Evolutionary conservation across 176 grass and related monocot genomes (phyloP), one percentile per base, ranked within the genome.

Genomic region (Otatea glauca): DNA sequence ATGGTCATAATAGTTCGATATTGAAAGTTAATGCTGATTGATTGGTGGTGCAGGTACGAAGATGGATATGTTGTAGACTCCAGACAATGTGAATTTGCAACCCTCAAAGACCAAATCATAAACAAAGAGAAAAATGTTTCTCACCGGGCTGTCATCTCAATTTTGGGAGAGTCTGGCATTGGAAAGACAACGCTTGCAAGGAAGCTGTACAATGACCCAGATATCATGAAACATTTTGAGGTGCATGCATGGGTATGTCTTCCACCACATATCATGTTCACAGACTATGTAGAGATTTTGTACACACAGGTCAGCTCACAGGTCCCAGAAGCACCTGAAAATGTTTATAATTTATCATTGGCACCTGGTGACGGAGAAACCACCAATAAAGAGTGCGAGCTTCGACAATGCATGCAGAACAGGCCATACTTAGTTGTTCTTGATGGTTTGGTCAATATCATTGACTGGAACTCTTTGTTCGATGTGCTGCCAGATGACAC

Each of bases 111-210:
- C 55, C 81, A 48, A 25, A 66, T 88, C 58, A 45, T 88, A 17
- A 72, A 88, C 45, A 78, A 73, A 58, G 67, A 73, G 47, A 32
- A 70, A 70, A 43, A 44, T 70, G 47, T 79, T 79, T 79, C 27
- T 38, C 67, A 66, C 25, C 87, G 58, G 4, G 74, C 81, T 73
- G 81, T 88, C 75, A 58, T 84, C 58, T 79, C 81, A 27, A 73
- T 88, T 66, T 27, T 88, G 37, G 87, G 87, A 14, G 67, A 72
- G 58, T 53, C 18, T 79, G 87, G 81, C 58, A 84, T 84, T 79
- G 87, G 87, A 65, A 88, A 88, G 75, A 88, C 81, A 43, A 88
- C 45, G 16, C 81, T 88, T 58, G 87, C 87, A 73, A 88, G 42
- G 53, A 84, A 66, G 58, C 44, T 88, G 56, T 88, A 79, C 67